Conservation (phyloP, 208 protist genomes). For the Phytomonas sp. region DNA sequence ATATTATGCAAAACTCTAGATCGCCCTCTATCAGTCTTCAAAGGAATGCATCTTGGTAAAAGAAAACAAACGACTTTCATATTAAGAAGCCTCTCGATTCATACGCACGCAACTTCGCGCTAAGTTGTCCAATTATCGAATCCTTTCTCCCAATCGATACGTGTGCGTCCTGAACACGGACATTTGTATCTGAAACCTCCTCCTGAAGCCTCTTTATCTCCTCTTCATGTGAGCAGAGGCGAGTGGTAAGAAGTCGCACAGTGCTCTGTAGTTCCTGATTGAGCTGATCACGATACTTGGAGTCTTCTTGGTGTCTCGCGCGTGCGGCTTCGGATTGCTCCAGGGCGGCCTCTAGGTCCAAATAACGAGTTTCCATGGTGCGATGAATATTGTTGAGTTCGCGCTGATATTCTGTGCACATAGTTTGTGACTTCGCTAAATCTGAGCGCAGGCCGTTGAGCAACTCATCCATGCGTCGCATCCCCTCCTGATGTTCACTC, state of each 20-base stretch:
- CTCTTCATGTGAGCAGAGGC: constrained; percentile 63
- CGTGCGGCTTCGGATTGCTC: constrained; percentile 46
- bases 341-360: constrained; percentile 50
- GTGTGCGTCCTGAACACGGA: constrained; percentile 73
- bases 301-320: constrained; percentile 57
- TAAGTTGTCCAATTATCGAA: constrained; percentile 73
- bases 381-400: constrained; percentile 41
- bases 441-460: constrained; percentile 69
- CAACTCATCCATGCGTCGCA: constrained; percentile 69
- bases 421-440: constrained; percentile 47
- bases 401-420: constrained; percentile 47
- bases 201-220: constrained; percentile 64
- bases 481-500: constrained; percentile 52
- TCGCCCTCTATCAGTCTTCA: neutral
- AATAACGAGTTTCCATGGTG: constrained; percentile 34
- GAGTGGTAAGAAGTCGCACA: constrained; percentile 63
- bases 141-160: constrained; percentile 74
- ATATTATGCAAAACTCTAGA: neutral
- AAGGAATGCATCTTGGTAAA: neutral
- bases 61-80: neutral
- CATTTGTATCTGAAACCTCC: constrained; percentile 55
- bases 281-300: constrained; percentile 60
- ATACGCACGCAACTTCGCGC: constrained; percentile 69
- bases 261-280: constrained; percentile 80
- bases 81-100: constrained; percentile 32